Conservation (phyloP, 169 alveolate genomes). For the Babesia divergens region DNA sequence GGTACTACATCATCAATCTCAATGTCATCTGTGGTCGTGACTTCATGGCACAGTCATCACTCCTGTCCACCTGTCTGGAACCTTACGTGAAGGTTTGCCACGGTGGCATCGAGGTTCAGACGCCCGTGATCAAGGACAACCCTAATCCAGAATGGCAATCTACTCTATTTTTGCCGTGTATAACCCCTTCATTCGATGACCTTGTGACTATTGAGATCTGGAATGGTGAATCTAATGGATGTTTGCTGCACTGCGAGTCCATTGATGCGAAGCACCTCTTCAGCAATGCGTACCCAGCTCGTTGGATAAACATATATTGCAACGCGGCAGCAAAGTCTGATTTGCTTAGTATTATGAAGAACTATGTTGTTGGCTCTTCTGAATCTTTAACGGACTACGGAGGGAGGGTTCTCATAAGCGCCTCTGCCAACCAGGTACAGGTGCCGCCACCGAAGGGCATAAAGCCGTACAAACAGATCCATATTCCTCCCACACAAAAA, state of each 20-base stretch:
- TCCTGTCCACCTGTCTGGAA: conserved; percentile 53
- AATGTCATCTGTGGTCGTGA: conserved; percentile 73
- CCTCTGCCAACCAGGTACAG: conserved; percentile 64
- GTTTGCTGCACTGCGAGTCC: conserved; percentile 45
- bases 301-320: conserved; percentile 67
- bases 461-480: conserved; percentile 43
- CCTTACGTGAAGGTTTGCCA: conserved; percentile 82
- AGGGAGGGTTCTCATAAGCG: conserved; percentile 56
- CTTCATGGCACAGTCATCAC: conserved; percentile 45
- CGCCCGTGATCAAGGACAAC: conserved; percentile 73
- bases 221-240: conserved; percentile 47
- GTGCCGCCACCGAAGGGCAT: conserved; percentile 45
- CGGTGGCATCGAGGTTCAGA: conserved; percentile 75
- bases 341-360: conserved; percentile 12
- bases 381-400: conserved; percentile 57
- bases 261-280: conserved; percentile 43
- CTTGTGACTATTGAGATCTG: conserved; percentile 68
- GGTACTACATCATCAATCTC: conserved; percentile 48
- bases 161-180: conserved; percentile 74
- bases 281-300: conserved; percentile 45
- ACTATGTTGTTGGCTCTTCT: conserved; percentile 61
- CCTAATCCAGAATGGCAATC: conserved; percentile 83
- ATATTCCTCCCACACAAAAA: conserved; percentile 69
- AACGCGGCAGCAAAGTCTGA: conserved; percentile 32
- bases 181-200: conserved; percentile 76